phyloP scores from a whole-genome alignment of 257 asterid species.

The Penstemon davidsonii region DNA sequence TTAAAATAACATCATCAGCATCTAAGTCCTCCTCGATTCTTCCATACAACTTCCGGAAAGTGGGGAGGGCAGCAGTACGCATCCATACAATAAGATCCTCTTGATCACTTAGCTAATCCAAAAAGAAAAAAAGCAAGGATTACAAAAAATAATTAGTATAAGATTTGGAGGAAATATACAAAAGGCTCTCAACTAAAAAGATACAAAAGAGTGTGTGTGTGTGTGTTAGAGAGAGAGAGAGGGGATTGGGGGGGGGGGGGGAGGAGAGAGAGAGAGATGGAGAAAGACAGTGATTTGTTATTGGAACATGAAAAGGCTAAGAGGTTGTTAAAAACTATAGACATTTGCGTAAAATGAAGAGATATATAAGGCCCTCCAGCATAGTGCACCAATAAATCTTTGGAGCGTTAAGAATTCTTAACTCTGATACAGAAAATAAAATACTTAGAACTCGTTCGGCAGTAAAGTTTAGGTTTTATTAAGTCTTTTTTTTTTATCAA shows the following conservation, averaged over 20 bases:
- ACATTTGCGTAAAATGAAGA: no score
- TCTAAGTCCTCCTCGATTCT: constrained; percentile 66
- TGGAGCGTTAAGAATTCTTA: constrained; percentile 19
- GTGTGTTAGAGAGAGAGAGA: no score
- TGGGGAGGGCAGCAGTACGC: constrained; percentile 77
- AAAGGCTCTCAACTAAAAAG: constrained; percentile 7
- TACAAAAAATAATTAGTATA: constrained; percentile 5
- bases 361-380: not conserved
- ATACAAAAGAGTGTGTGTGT: not conserved
- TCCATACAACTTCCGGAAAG: constrained; percentile 71
- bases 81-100: constrained; percentile 85
- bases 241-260: no score
- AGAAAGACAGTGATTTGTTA: no score
- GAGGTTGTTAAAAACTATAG: no score
- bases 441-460: not conserved
- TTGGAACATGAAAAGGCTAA: no score
- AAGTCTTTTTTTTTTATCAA: no score
- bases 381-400: constrained; percentile 9
- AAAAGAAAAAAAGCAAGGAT: not conserved
- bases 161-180: constrained; percentile 13
- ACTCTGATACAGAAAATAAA: constrained; percentile 3
- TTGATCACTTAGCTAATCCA: constrained; percentile 63
- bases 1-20: constrained; percentile 47
- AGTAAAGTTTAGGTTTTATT: no score
- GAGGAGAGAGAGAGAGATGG: no score